Base-by-base conservation (phyloP, 805 yeast species). In the Metschnikowia borealis region DNA sequence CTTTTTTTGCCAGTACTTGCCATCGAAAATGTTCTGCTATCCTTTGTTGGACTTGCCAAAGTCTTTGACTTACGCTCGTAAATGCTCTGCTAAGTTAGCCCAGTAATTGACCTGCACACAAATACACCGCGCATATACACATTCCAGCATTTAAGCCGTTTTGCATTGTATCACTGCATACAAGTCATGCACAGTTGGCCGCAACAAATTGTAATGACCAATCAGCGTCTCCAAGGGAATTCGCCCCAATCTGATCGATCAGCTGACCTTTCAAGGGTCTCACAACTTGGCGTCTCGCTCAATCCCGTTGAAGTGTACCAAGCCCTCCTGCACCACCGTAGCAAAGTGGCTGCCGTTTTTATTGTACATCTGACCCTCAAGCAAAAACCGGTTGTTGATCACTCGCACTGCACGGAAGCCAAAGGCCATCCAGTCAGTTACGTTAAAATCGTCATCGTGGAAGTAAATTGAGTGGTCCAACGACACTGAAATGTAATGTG, bases 391-490 rank as follows among this genome's bases (percentile, higher is more conserved):
- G 50, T 79, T 78, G 54, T 77, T 75, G 14, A 73, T 74, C 3
- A 83, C 73, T 47, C 81, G 70, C 21, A 80, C 63, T 36, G 79
- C 78, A 44, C 67, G 68, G 40, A 82, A 70, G 43, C 77, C 71
- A 48, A 78, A 77, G 14, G 74, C 69, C 60, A 80, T 65, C 83
- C 84, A 84, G 38, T 80, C 37, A 3, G 52, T 51, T 32, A 31
- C 42, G 32, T 20, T 31, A 51, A 81, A 73, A 48, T 77, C 81
- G 15, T 67, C 65, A 67, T 74, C 79, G 60, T 84, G 88, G 69
- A 85, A 83, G 62, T 83, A 83, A 32, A 87, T 75, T 0, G 82
- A 67, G 60, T 85, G 90, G 56, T 85, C 90, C 54, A 85, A 64
- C 20, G 87, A 81, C 3, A 82, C 84, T 14, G 82, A 77, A 54